Percentiles rank a stretch among this genome's conserved stretches.
phyloP scores from a whole-genome alignment of 495 filamentous ascomycete genomes.

The Cryomyces antarcticus region DNA sequence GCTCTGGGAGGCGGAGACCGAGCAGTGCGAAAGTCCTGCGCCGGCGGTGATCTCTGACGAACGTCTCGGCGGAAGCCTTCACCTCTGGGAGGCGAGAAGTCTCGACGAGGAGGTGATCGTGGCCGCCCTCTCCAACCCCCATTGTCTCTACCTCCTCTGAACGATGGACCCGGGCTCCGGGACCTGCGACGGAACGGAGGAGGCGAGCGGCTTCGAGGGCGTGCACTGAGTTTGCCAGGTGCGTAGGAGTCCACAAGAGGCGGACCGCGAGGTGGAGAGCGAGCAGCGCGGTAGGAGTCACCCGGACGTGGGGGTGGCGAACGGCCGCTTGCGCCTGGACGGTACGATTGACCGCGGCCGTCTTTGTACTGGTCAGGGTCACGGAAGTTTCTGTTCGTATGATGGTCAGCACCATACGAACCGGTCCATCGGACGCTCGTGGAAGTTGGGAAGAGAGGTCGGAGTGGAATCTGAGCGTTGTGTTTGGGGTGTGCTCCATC shows the following conservation, averaged over 20 bases:
- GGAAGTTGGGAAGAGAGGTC: no score
- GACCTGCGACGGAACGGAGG: slow-evolving; percentile 15
- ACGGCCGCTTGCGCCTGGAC: slow-evolving; percentile 14
- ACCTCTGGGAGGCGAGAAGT: slow-evolving; percentile 14
- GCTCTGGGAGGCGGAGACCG: slow-evolving; percentile 4
- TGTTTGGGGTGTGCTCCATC: no score
- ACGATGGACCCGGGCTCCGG: slow-evolving; percentile 12
- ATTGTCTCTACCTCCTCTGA: slow-evolving; percentile 2
- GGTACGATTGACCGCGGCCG: slow-evolving; percentile 17
- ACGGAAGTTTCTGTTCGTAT: not conserved
- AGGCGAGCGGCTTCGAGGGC: slow-evolving; percentile 16
- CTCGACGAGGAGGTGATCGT: slow-evolving; percentile 18
- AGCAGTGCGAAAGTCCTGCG: no score
- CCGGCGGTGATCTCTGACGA: slow-evolving; percentile 12
- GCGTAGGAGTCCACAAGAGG: slow-evolving; percentile 19
- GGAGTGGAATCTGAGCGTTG: no score
- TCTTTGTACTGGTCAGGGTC: slow-evolving; percentile 4
- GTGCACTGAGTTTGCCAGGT: slow-evolving; percentile 10
- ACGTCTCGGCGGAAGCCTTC: slow-evolving; percentile 8
- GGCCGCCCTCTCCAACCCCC: slow-evolving; percentile 11
- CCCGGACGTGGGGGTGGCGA: slow-evolving; percentile 5
- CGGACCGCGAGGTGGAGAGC: slow-evolving; percentile 8
- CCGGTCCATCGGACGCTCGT: no score
- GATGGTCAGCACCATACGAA: no score
- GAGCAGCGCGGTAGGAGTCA: slow-evolving; percentile 7